These are phyloP conservation scores for Anisodus acutangulus DNA, from an alignment of 257 asterid species.

Conservation along the genomic window DNA sequence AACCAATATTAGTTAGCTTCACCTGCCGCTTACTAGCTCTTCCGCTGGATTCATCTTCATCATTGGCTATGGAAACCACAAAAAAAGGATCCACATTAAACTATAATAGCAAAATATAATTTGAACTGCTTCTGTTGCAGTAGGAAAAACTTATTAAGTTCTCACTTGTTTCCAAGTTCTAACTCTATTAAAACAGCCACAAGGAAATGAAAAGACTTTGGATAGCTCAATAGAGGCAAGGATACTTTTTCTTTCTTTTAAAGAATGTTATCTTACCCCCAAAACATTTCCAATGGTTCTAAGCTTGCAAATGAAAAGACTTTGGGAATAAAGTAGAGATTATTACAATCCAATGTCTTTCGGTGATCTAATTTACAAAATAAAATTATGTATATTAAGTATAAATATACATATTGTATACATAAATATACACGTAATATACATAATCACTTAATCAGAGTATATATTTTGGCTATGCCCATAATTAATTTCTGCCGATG, in stretches of 20 bases:
- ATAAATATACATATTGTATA: too few species aligned
- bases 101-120: not conserved
- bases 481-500: too few species aligned
- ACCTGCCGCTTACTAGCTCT: slow-evolving; percentile 61
- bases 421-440: too few species aligned
- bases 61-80: slow-evolving; percentile 44
- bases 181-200: not conserved
- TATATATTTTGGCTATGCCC: too few species aligned
- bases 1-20: slow-evolving; percentile 72
- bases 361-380: too few species aligned
- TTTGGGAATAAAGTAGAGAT: not conserved
- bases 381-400: too few species aligned
- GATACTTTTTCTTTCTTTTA: not conserved
- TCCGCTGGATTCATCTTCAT: slow-evolving; percentile 56
- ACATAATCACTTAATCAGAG: too few species aligned
- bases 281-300: not conserved
- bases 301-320: not conserved
- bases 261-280: not conserved
- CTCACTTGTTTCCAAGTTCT: not conserved
- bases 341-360: too few species aligned
- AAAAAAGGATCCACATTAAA: not conserved
- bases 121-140: not conserved
- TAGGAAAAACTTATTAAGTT: not conserved
- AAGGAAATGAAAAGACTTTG: not conserved
- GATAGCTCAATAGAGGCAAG: not conserved